Conservation (phyloP, 305 asterid genomes). For the Rubia tinctorum region DNA sequence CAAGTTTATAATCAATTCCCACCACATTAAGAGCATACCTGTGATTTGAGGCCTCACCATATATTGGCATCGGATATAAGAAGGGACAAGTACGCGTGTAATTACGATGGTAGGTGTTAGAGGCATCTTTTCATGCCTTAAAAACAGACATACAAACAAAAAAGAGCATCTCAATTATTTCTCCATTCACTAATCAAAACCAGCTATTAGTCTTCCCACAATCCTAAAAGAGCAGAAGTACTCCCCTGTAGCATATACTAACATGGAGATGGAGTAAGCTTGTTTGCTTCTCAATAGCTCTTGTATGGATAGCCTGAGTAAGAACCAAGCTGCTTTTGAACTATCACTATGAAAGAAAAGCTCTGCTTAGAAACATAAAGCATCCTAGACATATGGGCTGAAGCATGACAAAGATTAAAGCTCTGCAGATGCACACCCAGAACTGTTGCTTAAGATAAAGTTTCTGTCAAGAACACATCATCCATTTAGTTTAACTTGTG, state of each 20-base stretch:
- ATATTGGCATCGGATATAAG: slow-evolving; percentile 76
- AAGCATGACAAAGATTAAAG: background rate
- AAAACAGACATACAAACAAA: no score
- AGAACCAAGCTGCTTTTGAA: background rate
- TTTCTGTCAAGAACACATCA: background rate
- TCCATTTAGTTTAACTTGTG: background rate
- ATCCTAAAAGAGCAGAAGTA: background rate
- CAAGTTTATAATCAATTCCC: background rate
- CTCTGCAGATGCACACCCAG: background rate
- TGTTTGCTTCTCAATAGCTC: background rate
- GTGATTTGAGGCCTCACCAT: slow-evolving; percentile 98
- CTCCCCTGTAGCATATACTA: background rate
- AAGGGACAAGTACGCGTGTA: slow-evolving; percentile 23
- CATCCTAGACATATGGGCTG: background rate
- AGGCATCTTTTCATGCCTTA: background rate
- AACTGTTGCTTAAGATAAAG: background rate
- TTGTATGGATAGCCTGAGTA: background rate
- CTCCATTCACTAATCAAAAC: slow-evolving; percentile 3
- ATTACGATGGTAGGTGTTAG: background rate
- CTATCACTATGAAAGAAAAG: background rate
- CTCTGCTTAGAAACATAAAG: background rate
- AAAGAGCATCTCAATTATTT: background rate
- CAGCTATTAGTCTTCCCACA: background rate
- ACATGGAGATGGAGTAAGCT: background rate
- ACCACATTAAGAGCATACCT: slow-evolving; percentile 38